These are phyloP conservation scores for Phytopythium cucurbitacearum DNA, from an alignment of 352 stramenopile species.

Conservation along the genomic window DNA sequence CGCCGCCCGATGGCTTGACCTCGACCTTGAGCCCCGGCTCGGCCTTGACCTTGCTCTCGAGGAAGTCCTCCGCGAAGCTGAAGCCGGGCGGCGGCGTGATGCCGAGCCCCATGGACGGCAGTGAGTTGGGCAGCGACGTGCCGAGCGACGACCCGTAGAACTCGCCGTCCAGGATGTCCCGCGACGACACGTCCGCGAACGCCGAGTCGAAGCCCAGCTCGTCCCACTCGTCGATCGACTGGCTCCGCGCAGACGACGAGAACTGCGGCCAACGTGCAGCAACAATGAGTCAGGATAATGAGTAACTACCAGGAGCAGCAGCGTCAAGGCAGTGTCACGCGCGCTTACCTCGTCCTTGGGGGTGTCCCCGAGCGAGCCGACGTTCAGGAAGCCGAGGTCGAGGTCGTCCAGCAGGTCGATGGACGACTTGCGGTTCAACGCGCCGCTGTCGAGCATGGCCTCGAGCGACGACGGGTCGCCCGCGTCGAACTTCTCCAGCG, in stretches of 20 bases:
- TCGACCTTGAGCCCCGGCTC: slow-evolving; percentile 39
- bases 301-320: too few relatives aligned
- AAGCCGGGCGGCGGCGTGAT: slow-evolving; percentile 82
- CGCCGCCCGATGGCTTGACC: slow-evolving; percentile 3
- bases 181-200: slow-evolving; percentile 67
- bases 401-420: slow-evolving; percentile 84
- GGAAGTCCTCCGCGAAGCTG: slow-evolving; percentile 83
- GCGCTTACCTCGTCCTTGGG: slow-evolving; percentile 62
- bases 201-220: slow-evolving; percentile 82
- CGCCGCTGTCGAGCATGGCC: slow-evolving; percentile 78
- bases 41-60: slow-evolving; percentile 69
- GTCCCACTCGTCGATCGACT: slow-evolving; percentile 85
- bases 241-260: slow-evolving; percentile 50
- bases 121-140: slow-evolving; percentile 79
- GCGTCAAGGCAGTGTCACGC: not conserved
- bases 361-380: slow-evolving; percentile 78
- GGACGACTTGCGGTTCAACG: slow-evolving; percentile 79
- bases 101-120: slow-evolving; percentile 82
- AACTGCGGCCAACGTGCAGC: slow-evolving; percentile 26
- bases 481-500: slow-evolving; percentile 86
- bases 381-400: slow-evolving; percentile 85
- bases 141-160: slow-evolving; percentile 83
- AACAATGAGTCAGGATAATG: not conserved
- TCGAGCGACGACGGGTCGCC: slow-evolving; percentile 83
- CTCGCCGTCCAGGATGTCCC: slow-evolving; percentile 77